phyloP scores from a whole-genome alignment of 2,329 filamentous ascomycete species.

The Pseudogymnoascus sp. region DNA sequence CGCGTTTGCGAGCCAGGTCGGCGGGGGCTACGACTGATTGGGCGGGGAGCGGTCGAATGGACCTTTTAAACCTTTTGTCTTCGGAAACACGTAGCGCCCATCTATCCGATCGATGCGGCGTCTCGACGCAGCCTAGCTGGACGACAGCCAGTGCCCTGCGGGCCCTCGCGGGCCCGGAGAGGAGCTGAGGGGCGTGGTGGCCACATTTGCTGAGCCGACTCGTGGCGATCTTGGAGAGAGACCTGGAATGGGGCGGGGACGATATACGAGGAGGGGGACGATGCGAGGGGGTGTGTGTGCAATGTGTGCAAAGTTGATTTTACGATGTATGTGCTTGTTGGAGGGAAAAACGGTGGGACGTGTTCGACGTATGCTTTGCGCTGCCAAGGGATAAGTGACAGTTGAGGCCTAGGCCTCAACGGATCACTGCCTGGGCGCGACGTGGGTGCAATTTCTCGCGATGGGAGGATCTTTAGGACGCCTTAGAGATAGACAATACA shows the following conservation, averaged over 20 bases:
- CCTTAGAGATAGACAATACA: conserved; percentile 1
- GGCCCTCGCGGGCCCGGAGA: conserved; percentile 1
- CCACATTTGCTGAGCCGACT: conserved; percentile 7
- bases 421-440: neutral
- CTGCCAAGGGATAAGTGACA: conserved; percentile 1
- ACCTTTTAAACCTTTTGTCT: conserved; percentile 5
- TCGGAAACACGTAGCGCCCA: conserved; percentile 9
- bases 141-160: conserved; percentile 5
- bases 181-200: conserved; percentile 4
- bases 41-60: conserved; percentile 9
- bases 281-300: neutral
- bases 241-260: conserved; percentile 1
- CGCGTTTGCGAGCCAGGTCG: conserved; percentile 91
- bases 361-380: neutral
- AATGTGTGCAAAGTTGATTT: conserved; percentile 8
- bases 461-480: neutral
- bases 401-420: neutral
- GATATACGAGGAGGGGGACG: neutral
- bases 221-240: neutral
- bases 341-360: conserved; percentile 5
- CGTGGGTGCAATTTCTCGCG: conserved; percentile 1
- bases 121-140: conserved; percentile 7
- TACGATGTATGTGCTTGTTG: conserved; percentile 7
- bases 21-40: conserved; percentile 36
- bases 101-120: conserved; percentile 7